Percentiles rank a stretch among this genome's conserved stretches.
Conservation (phyloP, 2,329 filamentous ascomycete species). For the Davidsoniella virescens region DNA sequence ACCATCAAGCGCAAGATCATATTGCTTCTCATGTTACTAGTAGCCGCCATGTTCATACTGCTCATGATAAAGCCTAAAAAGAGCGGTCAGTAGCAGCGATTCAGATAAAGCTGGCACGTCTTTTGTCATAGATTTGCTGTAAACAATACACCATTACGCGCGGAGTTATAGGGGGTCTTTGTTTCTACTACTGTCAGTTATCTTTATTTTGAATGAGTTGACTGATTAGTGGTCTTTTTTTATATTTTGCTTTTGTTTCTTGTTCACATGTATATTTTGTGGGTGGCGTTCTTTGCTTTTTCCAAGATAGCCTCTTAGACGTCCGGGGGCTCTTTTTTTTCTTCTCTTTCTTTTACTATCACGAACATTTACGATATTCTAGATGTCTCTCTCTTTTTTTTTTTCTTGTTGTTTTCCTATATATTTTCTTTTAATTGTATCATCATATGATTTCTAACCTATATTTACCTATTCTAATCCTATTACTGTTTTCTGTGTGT, state of each 20-base stretch:
- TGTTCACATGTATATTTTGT: too few relatives aligned
- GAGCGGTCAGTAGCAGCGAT: constrained; percentile 13
- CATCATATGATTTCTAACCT: not conserved
- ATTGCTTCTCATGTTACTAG: constrained; percentile 66
- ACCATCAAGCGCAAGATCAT: constrained; percentile 88
- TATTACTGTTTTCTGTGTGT: not conserved
- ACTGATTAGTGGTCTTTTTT: too few relatives aligned
- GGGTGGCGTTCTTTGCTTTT: not conserved
- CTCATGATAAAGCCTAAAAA: constrained; percentile 64
- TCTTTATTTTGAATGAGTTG: too few relatives aligned
- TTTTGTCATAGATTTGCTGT: too few relatives aligned
- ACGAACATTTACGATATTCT: too few relatives aligned
- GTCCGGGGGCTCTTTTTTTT: not conserved
- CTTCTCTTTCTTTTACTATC: not conserved
- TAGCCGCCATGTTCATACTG: constrained; percentile 75
- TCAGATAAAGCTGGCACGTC: too few relatives aligned
- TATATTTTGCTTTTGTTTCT: not conserved
- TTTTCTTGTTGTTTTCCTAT: not conserved
- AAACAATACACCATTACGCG: too few relatives aligned
- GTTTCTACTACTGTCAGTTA: not conserved
- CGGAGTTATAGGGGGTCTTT: not conserved
- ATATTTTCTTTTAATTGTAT: not conserved
- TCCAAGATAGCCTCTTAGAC: not conserved
- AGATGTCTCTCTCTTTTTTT: too few relatives aligned
- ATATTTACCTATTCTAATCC: too few relatives aligned